Conservation (phyloP, 176 grass and related monocot genomes). For the Panicum miliaceum region DNA sequence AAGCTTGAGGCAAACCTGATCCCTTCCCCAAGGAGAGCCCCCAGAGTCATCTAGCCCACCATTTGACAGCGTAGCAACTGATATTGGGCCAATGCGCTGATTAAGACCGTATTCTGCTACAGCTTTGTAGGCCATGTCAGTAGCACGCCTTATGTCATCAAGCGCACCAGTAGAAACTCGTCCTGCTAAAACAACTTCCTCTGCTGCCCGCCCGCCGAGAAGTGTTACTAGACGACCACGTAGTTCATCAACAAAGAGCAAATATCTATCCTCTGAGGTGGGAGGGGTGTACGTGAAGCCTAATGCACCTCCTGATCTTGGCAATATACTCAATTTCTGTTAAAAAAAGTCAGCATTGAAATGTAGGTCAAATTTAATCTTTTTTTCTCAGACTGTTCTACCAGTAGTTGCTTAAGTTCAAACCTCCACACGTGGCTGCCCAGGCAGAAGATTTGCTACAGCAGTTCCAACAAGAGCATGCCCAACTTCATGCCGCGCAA, state of each 20-base stretch:
- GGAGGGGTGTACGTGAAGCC: slow-evolving; percentile 95
- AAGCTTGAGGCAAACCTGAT: slow-evolving; percentile 71
- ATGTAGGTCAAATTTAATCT: slow-evolving; percentile 20
- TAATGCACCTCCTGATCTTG: slow-evolving; percentile 93
- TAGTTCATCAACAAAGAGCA: slow-evolving; percentile 97
- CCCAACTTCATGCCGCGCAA: slow-evolving; percentile 96
- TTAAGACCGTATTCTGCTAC: slow-evolving; percentile 98
- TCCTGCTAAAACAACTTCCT: slow-evolving; percentile 81
- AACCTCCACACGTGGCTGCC: slow-evolving; percentile 96
- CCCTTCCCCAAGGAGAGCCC: slow-evolving; percentile 81
- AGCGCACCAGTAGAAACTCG: slow-evolving; percentile 95
- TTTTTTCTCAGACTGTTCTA: slow-evolving; percentile 34
- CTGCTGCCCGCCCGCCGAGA: slow-evolving; percentile 91
- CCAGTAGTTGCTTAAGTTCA: slow-evolving; percentile 40
- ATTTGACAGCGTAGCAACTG: slow-evolving; percentile 80
- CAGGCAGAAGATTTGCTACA: slow-evolving; percentile 80
- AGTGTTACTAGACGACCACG: slow-evolving; percentile 92
- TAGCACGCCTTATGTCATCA: slow-evolving; percentile 96
- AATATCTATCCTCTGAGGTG: slow-evolving; percentile 87
- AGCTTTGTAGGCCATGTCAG: slow-evolving; percentile 98
- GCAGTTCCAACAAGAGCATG: slow-evolving; percentile 98
- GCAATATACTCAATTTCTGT: slow-evolving; percentile 98
- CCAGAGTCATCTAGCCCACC: slow-evolving; percentile 95
- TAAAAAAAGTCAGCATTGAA: slow-evolving; percentile 4
- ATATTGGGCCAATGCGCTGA: slow-evolving; percentile 81